Percentiles rank a stretch among this genome's conserved stretches.
Evolutionary conservation across 768 basidiomycete species (phyloP).

Genomic region (Rhizopogon rudus): DNA sequence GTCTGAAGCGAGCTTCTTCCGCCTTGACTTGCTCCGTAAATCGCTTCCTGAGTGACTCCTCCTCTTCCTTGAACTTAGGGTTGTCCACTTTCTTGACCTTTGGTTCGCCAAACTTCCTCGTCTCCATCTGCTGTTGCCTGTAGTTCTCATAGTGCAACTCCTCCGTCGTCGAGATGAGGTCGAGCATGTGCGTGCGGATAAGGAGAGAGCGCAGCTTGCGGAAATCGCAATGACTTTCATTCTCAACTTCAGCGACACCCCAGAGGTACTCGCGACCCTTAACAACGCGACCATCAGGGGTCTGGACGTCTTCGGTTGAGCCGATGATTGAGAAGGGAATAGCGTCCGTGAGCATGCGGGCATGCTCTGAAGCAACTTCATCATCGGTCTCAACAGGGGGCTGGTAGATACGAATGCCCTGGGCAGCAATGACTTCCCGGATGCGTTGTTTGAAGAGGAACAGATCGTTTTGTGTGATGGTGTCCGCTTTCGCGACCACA

Average conservation of each 20-base stretch:
- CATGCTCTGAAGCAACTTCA: slow-evolving; percentile 83
- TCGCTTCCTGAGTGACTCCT: slow-evolving; percentile 91
- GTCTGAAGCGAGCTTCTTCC: slow-evolving; percentile 95
- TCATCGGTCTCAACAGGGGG: slow-evolving; percentile 90
- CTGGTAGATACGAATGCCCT: slow-evolving; percentile 92
- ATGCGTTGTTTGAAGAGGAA: slow-evolving; percentile 91
- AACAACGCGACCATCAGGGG: slow-evolving; percentile 84
- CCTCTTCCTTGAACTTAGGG: slow-evolving; percentile 99
- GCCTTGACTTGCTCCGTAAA: slow-evolving; percentile 99
- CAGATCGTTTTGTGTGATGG: slow-evolving; percentile 91
- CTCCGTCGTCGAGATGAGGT: slow-evolving; percentile 93
- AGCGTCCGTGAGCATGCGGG: slow-evolving; percentile 79
- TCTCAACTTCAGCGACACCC: slow-evolving; percentile 99
- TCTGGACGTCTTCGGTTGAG: slow-evolving; percentile 90
- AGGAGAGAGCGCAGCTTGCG: slow-evolving; percentile 92
- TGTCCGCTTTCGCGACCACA: slow-evolving; percentile 96
- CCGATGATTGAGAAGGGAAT: slow-evolving; percentile 99
- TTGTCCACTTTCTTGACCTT: slow-evolving; percentile 99
- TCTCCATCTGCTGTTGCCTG: slow-evolving; percentile 98
- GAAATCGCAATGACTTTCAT: slow-evolving; percentile 99
- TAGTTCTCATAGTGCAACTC: slow-evolving; percentile 98
- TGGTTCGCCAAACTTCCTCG: slow-evolving; percentile 96
- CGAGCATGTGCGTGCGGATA: slow-evolving; percentile 98
- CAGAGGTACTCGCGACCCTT: slow-evolving; percentile 98
- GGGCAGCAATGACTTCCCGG: slow-evolving; percentile 85